Base-by-base conservation (phyloP, 31 red algal genomes). In the Asparagopsis taxiformis region DNA sequence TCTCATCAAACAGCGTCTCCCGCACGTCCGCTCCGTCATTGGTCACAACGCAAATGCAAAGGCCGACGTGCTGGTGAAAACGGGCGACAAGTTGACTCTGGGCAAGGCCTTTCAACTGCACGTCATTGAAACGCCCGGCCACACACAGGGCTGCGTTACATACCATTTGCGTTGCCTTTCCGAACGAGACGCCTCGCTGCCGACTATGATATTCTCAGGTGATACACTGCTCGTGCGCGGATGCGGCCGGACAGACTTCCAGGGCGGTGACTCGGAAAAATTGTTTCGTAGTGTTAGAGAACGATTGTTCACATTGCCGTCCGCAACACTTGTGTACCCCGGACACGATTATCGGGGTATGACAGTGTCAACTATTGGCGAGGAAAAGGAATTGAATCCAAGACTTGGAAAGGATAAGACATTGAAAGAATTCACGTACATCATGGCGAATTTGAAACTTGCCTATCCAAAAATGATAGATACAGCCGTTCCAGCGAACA, bases 221-320 rank as follows among this genome's bases (percentile, higher is more conserved):
- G 91, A 94, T 48, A 53, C 91, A 20, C 60, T 94, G 50, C 67
- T 94, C 11, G 75, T 94, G 39, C 63, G 91, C 4, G 91, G 91
- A 32, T 94, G 91, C 55, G 91, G 91, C 2, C 62, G 91, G n/a
- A 94, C 91, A 0, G 91, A 94, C 59, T 94, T 94, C 53, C 91
- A 94, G 46, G 75, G 65, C 30, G 91, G 91, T 29, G 44, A 54
- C 43, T 74, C 91, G 29, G 91, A 65, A 36, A 21, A 30, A 25
- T 41, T 94, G 55, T 94, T 84, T 66, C 19, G 41, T 36, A 85
- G 79, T 52, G 79, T 94, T 3, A 54, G 65, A 6, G 79, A 87
- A 44, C 59, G 69, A 17, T 51, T 94, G 11, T 87, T 89, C 17
- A 36, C 68, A 29, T 68, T 94, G 51, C 85, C 85, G 17, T 28